Percentiles rank a stretch among this genome's conserved stretches.
Evolutionary conservation across 768 basidiomycete genomes (phyloP).

Genomic region (Nevesoporus exiguus): DNA sequence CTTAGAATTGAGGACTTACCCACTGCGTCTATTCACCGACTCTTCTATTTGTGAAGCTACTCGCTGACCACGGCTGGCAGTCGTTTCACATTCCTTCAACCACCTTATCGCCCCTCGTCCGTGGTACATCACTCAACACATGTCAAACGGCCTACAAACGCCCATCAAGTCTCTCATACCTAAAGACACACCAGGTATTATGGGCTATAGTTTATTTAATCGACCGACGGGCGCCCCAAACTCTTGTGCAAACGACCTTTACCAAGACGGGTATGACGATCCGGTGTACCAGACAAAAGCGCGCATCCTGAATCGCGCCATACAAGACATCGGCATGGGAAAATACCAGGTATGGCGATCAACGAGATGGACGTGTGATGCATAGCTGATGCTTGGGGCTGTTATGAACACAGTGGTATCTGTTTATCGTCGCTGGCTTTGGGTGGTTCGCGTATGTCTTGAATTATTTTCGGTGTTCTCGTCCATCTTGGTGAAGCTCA

Average conservation of each 20-base stretch:
- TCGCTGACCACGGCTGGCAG: no score
- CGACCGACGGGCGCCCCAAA: not conserved
- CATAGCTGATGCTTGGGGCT: not conserved
- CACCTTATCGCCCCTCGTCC: not conserved
- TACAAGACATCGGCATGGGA: slow-evolving; percentile 57
- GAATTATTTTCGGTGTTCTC: not conserved
- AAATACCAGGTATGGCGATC: slow-evolving; percentile 43
- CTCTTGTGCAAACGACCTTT: slow-evolving; percentile 23
- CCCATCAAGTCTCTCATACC: not conserved
- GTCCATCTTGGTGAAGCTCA: not conserved
- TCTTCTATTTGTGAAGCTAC: no score
- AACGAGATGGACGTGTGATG: not conserved
- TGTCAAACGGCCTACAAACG: not conserved
- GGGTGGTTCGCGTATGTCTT: slow-evolving; percentile 40
- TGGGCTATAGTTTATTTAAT: not conserved
- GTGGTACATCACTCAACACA: not conserved
- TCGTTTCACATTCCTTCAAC: not conserved
- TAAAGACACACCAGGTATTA: not conserved
- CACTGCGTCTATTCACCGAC: no score
- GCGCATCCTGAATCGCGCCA: slow-evolving; percentile 41
- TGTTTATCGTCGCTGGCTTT: slow-evolving; percentile 40
- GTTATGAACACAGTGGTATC: slow-evolving; percentile 32
- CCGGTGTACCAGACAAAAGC: slow-evolving; percentile 52
- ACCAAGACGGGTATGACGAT: slow-evolving; percentile 38
- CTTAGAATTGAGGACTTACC: no score